Evolutionary conservation across 768 basidiomycete genomes (phyloP), one percentile per base, ranked within the genome.

Genomic region (Psilocybe tampanensis): DNA sequence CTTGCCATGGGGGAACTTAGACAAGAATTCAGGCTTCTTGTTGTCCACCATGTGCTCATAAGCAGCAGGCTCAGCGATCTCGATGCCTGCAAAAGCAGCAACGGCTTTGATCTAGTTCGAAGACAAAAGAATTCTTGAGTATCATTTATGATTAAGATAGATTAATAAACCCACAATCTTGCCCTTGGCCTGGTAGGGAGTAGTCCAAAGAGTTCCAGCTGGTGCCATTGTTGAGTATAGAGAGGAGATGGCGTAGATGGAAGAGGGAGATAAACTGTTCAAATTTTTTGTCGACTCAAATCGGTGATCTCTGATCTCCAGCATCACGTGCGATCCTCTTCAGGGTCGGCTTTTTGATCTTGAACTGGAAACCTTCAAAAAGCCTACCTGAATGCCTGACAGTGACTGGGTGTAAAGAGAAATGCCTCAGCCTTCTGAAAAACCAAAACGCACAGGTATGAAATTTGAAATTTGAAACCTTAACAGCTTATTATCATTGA

Each of bases 1-100:
- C 79, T 94, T 93, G 54, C 90, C 89, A 56, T 80, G 80, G 48
- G 89, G 85, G 74, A 92, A 95, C 73, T 94, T 94, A 51, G 70
- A 69, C 45, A 84, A 69, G 72, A 86, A 92, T 29, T 86, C 88
- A 0, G 88, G 80, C 66, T 82, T 84, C 69, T 82, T 83, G 79
- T 92, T 92, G 68, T 83, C 81, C 63, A 85, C 79, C 57, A 71
- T 74, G 70, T 89, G 86, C 53, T 76, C 78, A 70, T 89, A 90
- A 54, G 62, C 66, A 18, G 74, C 72, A 15, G 83, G 80, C 50
- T 79, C 57, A 56, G 85, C 81, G 54, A 91, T 60, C 47, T 83
- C 77, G 59, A 90, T 65, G 34, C 84, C 86, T 41, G 73, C 84
- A 12, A 82, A 70, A 22, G 87, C 87, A 58, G 85, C 89, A 50